Evolutionary conservation across 2,329 filamentous ascomycete genomes (phyloP).

Genomic region (Cercospora zeina): DNA sequence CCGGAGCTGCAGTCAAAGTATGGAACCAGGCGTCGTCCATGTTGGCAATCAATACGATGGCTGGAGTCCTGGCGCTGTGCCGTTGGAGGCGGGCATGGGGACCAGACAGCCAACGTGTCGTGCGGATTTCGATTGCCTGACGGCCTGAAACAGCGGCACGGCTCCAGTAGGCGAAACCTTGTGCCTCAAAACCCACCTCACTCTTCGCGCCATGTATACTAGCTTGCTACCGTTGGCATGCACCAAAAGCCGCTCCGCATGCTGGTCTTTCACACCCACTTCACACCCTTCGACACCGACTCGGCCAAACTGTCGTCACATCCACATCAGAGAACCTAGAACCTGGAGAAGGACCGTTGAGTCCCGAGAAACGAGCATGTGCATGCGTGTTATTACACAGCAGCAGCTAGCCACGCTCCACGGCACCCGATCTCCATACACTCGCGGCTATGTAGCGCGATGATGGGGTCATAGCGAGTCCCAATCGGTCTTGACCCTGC

Average conservation of each 20-base stretch:
- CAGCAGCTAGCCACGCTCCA: neutral
- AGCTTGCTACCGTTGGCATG: neutral
- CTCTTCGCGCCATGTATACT: neutral
- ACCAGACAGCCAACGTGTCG: conserved; percentile 3
- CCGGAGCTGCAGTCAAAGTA: conserved; percentile 58
- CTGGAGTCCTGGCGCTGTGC: conserved; percentile 3
- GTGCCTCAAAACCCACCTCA: conserved; percentile 1
- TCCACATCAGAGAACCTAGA: neutral
- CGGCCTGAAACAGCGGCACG: neutral
- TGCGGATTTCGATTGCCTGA: neutral
- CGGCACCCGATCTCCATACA: neutral
- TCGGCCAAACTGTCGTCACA: neutral
- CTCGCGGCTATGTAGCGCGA: neutral
- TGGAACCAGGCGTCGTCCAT: conserved; percentile 79
- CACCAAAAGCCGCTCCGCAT: neutral
- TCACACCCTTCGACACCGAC: neutral
- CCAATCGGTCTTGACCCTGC: neutral
- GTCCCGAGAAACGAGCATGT: neutral
- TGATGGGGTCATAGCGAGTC: neutral
- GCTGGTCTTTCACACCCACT: neutral
- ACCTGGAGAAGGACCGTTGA: neutral
- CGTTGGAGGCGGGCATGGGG: neutral
- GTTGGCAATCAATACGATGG: neutral
- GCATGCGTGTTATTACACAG: neutral
- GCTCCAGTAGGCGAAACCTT: neutral